Evolutionary conservation across 257 asterid species (phyloP), one percentile per base, ranked within the genome.

Genomic region (Jacaranda copaia): DNA sequence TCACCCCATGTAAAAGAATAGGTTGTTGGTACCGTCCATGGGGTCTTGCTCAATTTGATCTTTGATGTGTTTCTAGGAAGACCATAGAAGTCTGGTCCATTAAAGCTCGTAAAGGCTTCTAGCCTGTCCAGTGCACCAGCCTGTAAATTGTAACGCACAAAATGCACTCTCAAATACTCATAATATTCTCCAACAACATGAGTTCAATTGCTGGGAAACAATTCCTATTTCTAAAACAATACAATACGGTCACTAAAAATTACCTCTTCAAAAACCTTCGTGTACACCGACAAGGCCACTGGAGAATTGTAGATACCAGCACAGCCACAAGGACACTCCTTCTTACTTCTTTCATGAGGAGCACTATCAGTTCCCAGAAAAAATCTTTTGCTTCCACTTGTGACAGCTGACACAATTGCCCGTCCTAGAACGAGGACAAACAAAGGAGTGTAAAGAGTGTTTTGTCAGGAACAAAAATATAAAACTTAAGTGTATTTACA

Each of bases 291-390:
- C 78, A 95, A 83, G 78, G 99, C 99, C 59, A 95, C 97, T 2
- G 99, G 96, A 8, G 99, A 85, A 70, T 91, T 95, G 86, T 86
- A 95, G 70, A 95, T 85, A 71, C 99, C 98, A 75, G 98, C 99
- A 85, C 99, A 95, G 46, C 98, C 99, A 60, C 98, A 95, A 9
- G 92, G 56, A 64, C 85, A 61, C 81, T 95, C 99, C 71, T 95
- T 95, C 49, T 75, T 93, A 55, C 55, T 84, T 83, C 88, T 87
- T 43, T 95, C 97, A 40, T 93, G 98, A 43, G 99, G 99, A 76
- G 99, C 99, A n/a, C 98, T 93, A 72, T 93, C 98, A 14, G 97
- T 92, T 67, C 99, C 99, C 51, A 90, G 88, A 67, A 95, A 95
- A 75, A 91, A 93, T 62, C 85, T 82, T 81, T 81, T 88, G 76